phyloP scores from a whole-genome alignment of 352 stramenopile species.

The Pythium scleroteichum region DNA sequence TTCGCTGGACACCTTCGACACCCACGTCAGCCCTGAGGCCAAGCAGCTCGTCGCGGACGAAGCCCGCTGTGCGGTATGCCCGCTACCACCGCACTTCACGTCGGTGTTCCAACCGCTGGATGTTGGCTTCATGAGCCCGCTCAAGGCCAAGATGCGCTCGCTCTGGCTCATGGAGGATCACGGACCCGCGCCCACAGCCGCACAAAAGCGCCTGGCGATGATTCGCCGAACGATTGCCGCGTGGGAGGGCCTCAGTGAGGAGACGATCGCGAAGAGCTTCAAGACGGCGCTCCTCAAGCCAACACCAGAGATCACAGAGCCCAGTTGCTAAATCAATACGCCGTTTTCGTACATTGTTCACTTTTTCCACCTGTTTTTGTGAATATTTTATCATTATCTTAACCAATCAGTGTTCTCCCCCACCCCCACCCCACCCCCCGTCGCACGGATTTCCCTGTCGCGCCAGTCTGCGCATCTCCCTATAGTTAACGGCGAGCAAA shows the following conservation, averaged over 20 bases:
- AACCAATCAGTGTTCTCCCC: too few species aligned
- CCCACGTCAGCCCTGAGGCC: slow-evolving; percentile 17
- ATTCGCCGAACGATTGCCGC: neutral
- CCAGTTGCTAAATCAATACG: neutral
- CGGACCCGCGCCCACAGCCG: neutral
- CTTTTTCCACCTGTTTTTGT: neutral
- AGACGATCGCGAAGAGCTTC: slow-evolving; percentile 12
- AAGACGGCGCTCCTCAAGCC: slow-evolving; percentile 4
- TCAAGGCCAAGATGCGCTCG: slow-evolving; percentile 14
- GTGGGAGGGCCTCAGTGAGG: slow-evolving; percentile 6
- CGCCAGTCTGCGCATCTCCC: neutral
- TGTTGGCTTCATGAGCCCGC: slow-evolving; percentile 17
- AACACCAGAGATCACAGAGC: slow-evolving; percentile 1
- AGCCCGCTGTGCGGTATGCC: slow-evolving; percentile 6
- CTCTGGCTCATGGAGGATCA: slow-evolving; percentile 21
- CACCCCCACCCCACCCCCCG: too few species aligned
- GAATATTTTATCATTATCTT: neutral
- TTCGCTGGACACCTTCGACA: slow-evolving; percentile 29
- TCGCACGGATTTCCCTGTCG: slow-evolving; percentile 11
- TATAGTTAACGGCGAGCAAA: slow-evolving; percentile 9
- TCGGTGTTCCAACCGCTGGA: slow-evolving; percentile 23
- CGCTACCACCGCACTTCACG: slow-evolving; percentile 16
- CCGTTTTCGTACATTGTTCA: neutral
- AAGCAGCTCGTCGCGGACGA: slow-evolving; percentile 1
- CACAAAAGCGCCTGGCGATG: slow-evolving; percentile 1